Percentiles rank a stretch among this genome's conserved stretches.
Conservation (phyloP, 176 grass and related monocot species). For the Eleusine coracana region DNA sequence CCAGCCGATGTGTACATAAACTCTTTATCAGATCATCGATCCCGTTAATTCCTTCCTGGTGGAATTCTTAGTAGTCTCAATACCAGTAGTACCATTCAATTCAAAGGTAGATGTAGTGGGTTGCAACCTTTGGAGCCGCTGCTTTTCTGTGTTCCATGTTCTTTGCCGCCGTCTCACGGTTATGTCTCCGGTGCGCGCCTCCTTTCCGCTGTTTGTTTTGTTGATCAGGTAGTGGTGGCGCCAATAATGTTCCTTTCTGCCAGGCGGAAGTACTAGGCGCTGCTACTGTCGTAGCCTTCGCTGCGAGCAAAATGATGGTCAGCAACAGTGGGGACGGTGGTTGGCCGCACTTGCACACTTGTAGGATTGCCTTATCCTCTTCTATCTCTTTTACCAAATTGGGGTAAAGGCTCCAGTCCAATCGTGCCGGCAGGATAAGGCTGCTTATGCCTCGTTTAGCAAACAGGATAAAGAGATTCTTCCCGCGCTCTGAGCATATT, state of each 20-base stretch:
- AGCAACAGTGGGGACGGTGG: constrained; percentile 18
- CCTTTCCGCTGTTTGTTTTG: background rate
- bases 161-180: background rate
- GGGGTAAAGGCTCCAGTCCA: background rate
- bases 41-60: background rate
- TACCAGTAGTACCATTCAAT: too few relatives aligned
- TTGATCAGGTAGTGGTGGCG: constrained; percentile 15
- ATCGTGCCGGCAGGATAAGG: constrained; percentile 21
- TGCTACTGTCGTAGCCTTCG: background rate
- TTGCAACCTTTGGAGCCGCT: constrained; percentile 5
- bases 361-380: constrained; percentile 12
- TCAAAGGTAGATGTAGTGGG: too few relatives aligned
- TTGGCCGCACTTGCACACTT: constrained; percentile 3
- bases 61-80: background rate
- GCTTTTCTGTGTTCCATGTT: background rate
- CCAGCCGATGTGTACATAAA: constrained; percentile 22
- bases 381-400: constrained; percentile 2
- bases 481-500: background rate
- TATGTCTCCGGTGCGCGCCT: background rate
- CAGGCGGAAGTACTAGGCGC: background rate
- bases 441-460: constrained; percentile 2
- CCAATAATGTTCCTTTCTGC: constrained; percentile 10
- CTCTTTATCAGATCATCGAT: background rate
- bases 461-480: background rate
- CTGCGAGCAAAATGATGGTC: constrained; percentile 28